phyloP scores from a whole-genome alignment of 139 green algal genomes.

The Diplosphaera chodatii region DNA sequence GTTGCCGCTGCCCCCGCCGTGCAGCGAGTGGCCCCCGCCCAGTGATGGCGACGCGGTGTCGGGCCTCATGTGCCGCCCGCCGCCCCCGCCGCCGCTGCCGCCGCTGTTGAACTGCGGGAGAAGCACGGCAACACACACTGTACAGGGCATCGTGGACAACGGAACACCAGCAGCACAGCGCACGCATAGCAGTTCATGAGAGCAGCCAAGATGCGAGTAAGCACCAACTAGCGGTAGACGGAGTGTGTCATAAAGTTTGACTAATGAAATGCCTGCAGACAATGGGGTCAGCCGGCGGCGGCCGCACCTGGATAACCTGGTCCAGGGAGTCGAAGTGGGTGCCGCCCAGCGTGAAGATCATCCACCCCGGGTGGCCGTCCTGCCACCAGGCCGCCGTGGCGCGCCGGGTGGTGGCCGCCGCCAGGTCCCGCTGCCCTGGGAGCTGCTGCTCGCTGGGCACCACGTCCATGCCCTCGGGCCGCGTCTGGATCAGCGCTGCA shows the following conservation, averaged over 20 bases:
- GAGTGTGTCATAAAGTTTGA: too few species aligned
- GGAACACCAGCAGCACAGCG: too few species aligned
- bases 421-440: constrained; percentile 13
- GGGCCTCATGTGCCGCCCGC: too few species aligned
- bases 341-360: constrained; percentile 29
- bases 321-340: constrained; percentile 26
- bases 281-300: too few species aligned
- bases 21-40: neutral
- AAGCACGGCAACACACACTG: too few species aligned
- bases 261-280: too few species aligned
- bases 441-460: constrained; percentile 25
- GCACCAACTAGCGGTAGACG: too few species aligned
- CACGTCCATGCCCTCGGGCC: constrained; percentile 20
- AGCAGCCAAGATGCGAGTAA: too few species aligned
- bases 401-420: neutral
- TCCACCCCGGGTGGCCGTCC: constrained; percentile 23
- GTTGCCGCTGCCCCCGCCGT: neutral
- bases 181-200: too few species aligned
- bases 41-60: neutral
- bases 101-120: too few species aligned
- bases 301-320: constrained; percentile 20
- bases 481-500: constrained; percentile 24
- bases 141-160: too few species aligned
- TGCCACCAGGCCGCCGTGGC: constrained; percentile 20
- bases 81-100: too few species aligned